Base-by-base conservation (phyloP, 495 filamentous ascomycete species). In the Lindgomyces ingoldianus region DNA sequence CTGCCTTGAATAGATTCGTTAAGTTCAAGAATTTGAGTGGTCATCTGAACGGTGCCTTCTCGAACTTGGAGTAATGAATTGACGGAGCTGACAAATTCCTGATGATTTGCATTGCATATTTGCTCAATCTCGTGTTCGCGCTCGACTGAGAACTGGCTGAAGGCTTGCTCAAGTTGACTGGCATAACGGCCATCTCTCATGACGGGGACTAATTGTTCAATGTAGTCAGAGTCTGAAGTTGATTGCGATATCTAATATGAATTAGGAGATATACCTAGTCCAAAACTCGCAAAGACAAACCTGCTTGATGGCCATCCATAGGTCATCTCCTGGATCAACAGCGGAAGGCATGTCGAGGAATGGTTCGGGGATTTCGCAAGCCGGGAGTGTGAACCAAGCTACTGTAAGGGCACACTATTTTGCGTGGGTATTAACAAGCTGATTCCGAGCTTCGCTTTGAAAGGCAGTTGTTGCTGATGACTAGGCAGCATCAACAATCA, bases 1-100 rank as follows among this genome's bases (percentile, higher is more conserved):
- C 91, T 96, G n/a, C 86, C 80, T 75, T 97, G 95, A 47, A 98
- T 97, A 18, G 91, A 93, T 70, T 95, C 89, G 70, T 96, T 97
- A 60, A 99, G 81, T 61, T 89, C 84, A 62, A 98, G 79, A 62
- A 97, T 97, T 75, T 98, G 91, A n/a, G 87, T 82, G 0, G 93
- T 97, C 58, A 99, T 76, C 51, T 83, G 81, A 4, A 93, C 90
- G 0, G 93, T 96, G 12, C 91, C 93, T 75, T 96, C 89, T 50
- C 93, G 86, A 19, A 96, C 91, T 41, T 87, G 85, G 57, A 96
- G 90, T 19, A 99, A 85, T 68, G 96, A 90, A 70, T 93, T 94
- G 66, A 98, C 91, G 6, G 93, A 96, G 22, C 80, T 85, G 30
- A 98, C 87, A 71, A 99, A 99, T 60, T 96, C 94, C 71, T 98